Percentiles rank a stretch among this genome's conserved stretches.
phyloP scores from a whole-genome alignment of 78 protist genomes.

The Dictyostelium capitatum region DNA sequence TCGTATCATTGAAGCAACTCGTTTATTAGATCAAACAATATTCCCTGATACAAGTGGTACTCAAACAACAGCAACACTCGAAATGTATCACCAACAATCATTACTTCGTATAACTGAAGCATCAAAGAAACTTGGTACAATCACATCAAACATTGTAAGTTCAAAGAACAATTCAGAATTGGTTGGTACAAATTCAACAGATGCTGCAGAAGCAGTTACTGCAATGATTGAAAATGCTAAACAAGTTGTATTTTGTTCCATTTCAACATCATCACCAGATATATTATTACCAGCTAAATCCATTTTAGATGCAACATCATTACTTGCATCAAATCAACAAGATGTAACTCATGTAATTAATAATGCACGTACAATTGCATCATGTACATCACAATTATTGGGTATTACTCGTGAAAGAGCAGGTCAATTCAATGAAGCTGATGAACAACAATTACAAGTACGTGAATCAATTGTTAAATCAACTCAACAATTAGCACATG shows the following conservation, averaged over 20 bases:
- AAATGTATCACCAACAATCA: constrained; percentile 59
- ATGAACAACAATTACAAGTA: constrained; percentile 25
- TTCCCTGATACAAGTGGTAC: constrained; percentile 71
- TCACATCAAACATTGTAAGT: constrained; percentile 44
- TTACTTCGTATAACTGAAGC: constrained; percentile 28
- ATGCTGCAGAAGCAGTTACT: constrained; percentile 38
- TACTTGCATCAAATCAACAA: constrained; percentile 19
- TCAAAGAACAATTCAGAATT: constrained; percentile 26
- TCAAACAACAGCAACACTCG: constrained; percentile 12
- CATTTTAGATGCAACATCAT: constrained; percentile 30
- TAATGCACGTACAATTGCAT: constrained; percentile 67
- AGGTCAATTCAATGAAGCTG: constrained; percentile 30
- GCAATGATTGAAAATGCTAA: constrained; percentile 49
- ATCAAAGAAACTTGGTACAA: constrained; percentile 67
- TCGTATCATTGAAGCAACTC: constrained; percentile 57
- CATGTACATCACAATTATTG: constrained; percentile 53
- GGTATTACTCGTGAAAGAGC: constrained; percentile 34
- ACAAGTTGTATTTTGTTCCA: constrained; percentile 13
- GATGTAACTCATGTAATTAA: constrained; percentile 22
- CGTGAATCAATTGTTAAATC: constrained; percentile 47
- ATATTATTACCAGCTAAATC: constrained; percentile 41
- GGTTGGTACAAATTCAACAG: constrained; percentile 28
- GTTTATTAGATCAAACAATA: constrained; percentile 47
- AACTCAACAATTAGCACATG: constrained; percentile 69
- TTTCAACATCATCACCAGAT: constrained; percentile 78